phyloP scores from a whole-genome alignment of 306 rosid genomes.

The Cajanus cajan region DNA sequence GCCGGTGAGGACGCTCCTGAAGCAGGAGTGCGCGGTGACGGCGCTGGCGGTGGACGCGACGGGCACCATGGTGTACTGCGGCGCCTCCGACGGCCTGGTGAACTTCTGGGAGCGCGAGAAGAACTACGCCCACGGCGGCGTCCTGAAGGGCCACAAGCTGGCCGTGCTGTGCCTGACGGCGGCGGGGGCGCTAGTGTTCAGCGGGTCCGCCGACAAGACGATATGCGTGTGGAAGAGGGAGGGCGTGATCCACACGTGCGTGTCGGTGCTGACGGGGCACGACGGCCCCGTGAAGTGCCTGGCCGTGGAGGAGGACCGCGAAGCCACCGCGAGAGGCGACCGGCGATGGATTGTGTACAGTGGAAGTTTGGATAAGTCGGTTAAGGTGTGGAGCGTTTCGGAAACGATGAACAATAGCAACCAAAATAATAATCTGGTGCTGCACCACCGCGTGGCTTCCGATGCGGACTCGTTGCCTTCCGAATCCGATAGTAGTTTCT shows the following conservation, averaged over 20 bases:
- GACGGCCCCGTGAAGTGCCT: conserved; percentile 87
- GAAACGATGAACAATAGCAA: conserved; percentile 17
- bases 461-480: conserved; percentile 53
- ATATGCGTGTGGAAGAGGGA: conserved; percentile 88
- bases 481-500: conserved; percentile 54
- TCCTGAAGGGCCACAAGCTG: conserved; percentile 71
- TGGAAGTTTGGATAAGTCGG: conserved; percentile 94
- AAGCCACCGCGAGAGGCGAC: conserved; percentile 12
- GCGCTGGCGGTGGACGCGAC: conserved; percentile 53
- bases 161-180: conserved; percentile 75
- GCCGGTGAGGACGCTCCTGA: conserved; percentile 49
- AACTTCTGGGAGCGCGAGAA: conserved; percentile 73
- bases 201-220: conserved; percentile 85
- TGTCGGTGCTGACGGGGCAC: conserved; percentile 75
- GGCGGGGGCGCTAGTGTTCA: conserved; percentile 60
- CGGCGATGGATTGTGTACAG: conserved; percentile 72
- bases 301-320: conserved; percentile 62
- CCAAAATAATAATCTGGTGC: too few relatives aligned
- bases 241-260: conserved; percentile 61
- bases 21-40: conserved; percentile 86
- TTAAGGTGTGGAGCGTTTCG: conserved; percentile 84
- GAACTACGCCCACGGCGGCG: conserved; percentile 61
- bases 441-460: conserved; percentile 5
- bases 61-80: conserved; percentile 62
- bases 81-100: conserved; percentile 81